These are phyloP conservation scores for Neurospora sp. DNA, from an alignment of 495 filamentous ascomycete species.

Conservation along the genomic window DNA sequence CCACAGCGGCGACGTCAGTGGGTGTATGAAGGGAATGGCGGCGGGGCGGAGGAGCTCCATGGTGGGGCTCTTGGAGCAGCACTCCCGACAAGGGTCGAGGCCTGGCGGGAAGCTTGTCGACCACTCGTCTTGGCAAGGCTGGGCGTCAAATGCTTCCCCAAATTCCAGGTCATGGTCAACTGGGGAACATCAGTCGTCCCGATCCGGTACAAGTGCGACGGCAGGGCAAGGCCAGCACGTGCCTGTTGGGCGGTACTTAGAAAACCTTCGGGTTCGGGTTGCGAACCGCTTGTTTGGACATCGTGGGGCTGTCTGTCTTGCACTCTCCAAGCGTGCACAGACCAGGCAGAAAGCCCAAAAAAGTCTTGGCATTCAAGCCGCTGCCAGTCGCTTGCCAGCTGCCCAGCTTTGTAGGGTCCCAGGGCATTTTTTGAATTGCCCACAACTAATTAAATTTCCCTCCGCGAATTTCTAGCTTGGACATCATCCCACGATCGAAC, in stretches of 20 bases:
- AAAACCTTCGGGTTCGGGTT: background rate
- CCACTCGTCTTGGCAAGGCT: background rate
- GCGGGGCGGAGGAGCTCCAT: background rate
- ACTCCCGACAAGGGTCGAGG: background rate
- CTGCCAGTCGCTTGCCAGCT: conserved; percentile 11
- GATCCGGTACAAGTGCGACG: background rate
- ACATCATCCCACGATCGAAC: conserved; percentile 23
- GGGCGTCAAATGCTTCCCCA: background rate
- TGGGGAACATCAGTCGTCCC: background rate
- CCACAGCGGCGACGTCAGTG: background rate
- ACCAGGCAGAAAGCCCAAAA: background rate
- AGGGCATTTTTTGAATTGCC: conserved; percentile 16
- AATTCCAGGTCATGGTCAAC: background rate
- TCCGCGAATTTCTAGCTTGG: conserved; percentile 16
- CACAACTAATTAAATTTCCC: conserved; percentile 28
- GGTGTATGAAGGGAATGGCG: background rate
- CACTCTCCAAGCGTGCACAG: background rate
- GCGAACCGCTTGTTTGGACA: background rate
- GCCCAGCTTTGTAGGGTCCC: conserved; percentile 20
- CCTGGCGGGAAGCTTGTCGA: background rate
- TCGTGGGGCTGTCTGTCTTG: background rate
- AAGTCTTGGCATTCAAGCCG: background rate
- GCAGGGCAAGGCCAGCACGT: background rate
- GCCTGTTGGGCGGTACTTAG: background rate
- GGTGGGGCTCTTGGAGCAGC: background rate